These are phyloP conservation scores for Larix kaempferi DNA, from an alignment of 75 land plant species.

Conservation along the genomic window DNA sequence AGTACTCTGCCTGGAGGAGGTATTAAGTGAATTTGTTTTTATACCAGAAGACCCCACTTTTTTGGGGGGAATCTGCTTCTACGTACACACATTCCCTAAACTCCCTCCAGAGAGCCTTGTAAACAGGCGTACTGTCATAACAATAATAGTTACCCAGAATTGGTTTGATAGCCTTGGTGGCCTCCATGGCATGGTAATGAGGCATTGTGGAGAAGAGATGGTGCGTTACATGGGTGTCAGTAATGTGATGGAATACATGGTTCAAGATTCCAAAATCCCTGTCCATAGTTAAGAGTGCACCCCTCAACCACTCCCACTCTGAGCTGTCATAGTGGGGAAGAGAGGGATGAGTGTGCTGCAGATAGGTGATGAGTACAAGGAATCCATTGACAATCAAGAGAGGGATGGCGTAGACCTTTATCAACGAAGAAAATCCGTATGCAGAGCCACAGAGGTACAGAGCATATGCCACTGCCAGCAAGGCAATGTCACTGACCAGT, in stretches of 20 bases:
- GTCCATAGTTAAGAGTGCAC: slow-evolving; percentile 70
- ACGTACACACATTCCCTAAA: slow-evolving; percentile 70
- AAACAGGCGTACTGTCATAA: slow-evolving; percentile 60
- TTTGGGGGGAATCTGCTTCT: slow-evolving; percentile 29
- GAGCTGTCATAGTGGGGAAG: slow-evolving; percentile 63
- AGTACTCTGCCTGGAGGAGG: too few species aligned
- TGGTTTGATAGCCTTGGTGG: slow-evolving; percentile 68
- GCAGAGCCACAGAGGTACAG: slow-evolving; percentile 39
- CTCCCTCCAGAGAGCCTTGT: slow-evolving; percentile 69
- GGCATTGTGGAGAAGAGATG: slow-evolving; percentile 87
- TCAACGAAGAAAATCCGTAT: slow-evolving; percentile 38
- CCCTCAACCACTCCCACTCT: slow-evolving; percentile 88
- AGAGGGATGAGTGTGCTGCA: slow-evolving; percentile 82
- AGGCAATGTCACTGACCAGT: slow-evolving; percentile 51
- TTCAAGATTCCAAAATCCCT: slow-evolving; percentile 79
- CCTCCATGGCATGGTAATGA: slow-evolving; percentile 81
- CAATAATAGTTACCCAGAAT: slow-evolving; percentile 65
- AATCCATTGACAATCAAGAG: slow-evolving; percentile 67
- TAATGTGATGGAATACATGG: slow-evolving; percentile 77
- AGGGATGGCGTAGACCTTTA: slow-evolving; percentile 60
- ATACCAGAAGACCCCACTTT: slow-evolving; percentile 66
- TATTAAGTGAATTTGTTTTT: slow-evolving; percentile 13
- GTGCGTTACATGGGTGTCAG: slow-evolving; percentile 62
- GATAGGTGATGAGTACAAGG: slow-evolving; percentile 68
- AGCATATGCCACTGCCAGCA: slow-evolving; percentile 22